Evolutionary conservation across 176 grass and related monocot species (phyloP).

Genomic region (Thalia dealbata): DNA sequence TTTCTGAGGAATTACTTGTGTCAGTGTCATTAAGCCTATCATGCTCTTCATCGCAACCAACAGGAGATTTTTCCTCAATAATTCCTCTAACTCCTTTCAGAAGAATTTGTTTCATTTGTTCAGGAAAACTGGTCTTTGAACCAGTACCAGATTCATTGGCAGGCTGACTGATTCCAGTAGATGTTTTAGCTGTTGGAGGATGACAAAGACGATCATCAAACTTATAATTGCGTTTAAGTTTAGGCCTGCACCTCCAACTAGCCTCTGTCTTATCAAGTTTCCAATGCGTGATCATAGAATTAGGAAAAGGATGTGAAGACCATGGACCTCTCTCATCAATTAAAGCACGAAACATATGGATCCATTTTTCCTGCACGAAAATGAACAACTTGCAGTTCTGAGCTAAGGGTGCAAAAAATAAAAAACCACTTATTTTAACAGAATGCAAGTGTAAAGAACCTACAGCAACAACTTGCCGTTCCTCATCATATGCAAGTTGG

Average conservation of each 20-base stretch:
- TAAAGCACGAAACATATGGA: constrained; percentile 76
- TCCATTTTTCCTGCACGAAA: constrained; percentile 79
- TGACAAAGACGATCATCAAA: constrained; percentile 79
- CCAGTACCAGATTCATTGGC: constrained; percentile 28
- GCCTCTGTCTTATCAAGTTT: constrained; percentile 96
- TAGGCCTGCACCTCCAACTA: constrained; percentile 74
- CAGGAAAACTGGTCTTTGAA: constrained; percentile 45
- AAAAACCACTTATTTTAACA: neutral
- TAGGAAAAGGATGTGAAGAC: constrained; percentile 90
- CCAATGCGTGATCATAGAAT: constrained; percentile 58
- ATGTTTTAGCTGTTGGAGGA: constrained; percentile 44
- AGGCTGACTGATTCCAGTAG: constrained; percentile 24
- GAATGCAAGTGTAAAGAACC: constrained; percentile 22
- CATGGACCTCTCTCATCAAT: constrained; percentile 90
- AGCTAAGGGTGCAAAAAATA: too few species aligned
- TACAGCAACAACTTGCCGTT: constrained; percentile 95
- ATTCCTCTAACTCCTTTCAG: constrained; percentile 77
- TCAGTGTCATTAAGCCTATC: constrained; percentile 26
- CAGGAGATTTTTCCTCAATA: constrained; percentile 54
- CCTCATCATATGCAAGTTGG: constrained; percentile 78
- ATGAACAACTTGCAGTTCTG: neutral
- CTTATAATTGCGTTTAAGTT: constrained; percentile 94
- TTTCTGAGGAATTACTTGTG: constrained; percentile 35
- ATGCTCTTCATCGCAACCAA: constrained; percentile 30
- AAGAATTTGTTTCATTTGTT: constrained; percentile 80